Conservation (phyloP, 2,329 filamentous ascomycete genomes). For the Salinomyces thailandicus region DNA sequence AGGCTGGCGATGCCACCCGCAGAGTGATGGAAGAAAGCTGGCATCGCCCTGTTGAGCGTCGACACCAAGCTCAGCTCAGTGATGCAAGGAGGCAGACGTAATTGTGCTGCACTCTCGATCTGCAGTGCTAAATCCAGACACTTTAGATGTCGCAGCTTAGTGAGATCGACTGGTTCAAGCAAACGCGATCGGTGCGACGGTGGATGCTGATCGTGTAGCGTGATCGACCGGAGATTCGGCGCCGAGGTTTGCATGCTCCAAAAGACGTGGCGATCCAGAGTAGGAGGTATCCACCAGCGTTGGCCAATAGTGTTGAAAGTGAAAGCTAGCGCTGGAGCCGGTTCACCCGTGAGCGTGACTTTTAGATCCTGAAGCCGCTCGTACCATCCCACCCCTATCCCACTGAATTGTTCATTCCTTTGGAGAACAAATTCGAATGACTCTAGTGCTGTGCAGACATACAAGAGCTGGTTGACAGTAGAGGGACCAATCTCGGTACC, state of each 20-base stretch:
- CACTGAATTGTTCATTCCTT: background rate
- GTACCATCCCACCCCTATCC: background rate
- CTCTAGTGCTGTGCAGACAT: background rate
- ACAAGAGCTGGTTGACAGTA: background rate
- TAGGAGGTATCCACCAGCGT: no score
- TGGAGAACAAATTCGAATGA: conserved; percentile 1
- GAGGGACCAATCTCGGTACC: conserved; percentile 12
- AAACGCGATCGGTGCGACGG: background rate
- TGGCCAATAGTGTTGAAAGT: no score
- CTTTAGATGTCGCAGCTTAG: background rate
- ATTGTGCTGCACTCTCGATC: background rate
- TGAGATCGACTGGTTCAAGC: conserved; percentile 1
- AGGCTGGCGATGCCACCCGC: background rate
- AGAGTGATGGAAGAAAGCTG: background rate
- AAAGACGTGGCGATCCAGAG: no score
- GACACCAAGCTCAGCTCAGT: background rate
- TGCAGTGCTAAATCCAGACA: conserved; percentile 1
- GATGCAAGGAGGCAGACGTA: background rate
- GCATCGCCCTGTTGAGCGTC: background rate
- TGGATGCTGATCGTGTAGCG: background rate
- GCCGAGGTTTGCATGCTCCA: background rate
- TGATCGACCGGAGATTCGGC: conserved; percentile 6
- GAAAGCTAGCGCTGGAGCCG: no score
- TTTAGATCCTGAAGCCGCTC: background rate
- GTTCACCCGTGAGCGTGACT: background rate